phyloP scores from a whole-genome alignment of 345 rosid genomes.

The Acer yangbiense region DNA sequence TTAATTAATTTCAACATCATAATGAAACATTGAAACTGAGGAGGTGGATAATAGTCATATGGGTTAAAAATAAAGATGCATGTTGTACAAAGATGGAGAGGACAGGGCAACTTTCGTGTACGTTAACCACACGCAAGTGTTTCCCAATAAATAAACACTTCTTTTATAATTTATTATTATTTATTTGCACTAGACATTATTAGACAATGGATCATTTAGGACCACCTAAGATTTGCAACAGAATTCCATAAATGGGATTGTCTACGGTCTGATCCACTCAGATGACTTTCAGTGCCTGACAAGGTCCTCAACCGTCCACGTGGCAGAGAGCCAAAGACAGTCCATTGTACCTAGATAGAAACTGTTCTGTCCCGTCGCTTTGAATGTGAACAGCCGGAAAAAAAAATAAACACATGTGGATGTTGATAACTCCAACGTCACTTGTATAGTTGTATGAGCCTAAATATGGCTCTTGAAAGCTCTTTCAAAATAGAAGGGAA shows the following conservation, averaged over 20 bases:
- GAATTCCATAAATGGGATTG: conserved; percentile 14
- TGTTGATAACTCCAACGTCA: too few relatives aligned
- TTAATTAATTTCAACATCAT: too few relatives aligned
- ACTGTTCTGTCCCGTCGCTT: background rate
- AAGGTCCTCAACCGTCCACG: conserved; percentile 8
- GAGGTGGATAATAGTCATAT: background rate
- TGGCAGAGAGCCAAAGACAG: background rate
- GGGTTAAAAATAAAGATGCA: background rate
- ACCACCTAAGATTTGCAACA: conserved; percentile 30
- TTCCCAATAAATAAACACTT: conserved; percentile 16
- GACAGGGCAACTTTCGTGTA: conserved; percentile 13
- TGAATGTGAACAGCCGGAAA: background rate
- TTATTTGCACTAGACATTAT: background rate
- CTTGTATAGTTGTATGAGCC: too few relatives aligned
- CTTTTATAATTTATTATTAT: background rate
- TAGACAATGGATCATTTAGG: conserved; percentile 22
- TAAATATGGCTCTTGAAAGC: too few relatives aligned
- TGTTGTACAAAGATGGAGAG: background rate
- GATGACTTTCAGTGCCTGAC: background rate
- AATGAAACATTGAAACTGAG: background rate
- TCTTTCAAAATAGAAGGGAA: too few relatives aligned
- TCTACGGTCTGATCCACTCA: background rate
- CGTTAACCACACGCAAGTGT: conserved; percentile 27
- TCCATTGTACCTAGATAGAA: background rate
- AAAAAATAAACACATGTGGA: too few relatives aligned